Evolutionary conservation across 257 asterid genomes (phyloP).

Genomic region (Scutellaria galericulata): DNA sequence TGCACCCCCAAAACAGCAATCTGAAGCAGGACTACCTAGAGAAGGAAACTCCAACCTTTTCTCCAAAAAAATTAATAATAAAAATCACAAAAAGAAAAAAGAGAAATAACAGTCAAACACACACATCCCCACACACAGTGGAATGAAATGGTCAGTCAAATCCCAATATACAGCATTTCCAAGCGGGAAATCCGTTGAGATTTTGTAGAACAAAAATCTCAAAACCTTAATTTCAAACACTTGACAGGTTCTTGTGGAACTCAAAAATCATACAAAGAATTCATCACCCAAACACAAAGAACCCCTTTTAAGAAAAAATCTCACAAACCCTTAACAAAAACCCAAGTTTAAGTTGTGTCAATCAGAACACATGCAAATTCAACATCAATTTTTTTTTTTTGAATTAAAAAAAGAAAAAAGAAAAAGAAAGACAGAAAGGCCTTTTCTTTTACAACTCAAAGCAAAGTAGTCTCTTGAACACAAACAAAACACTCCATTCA

Average conservation of each 20-base stretch:
- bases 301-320: constrained; percentile 13
- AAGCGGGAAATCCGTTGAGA: not conserved
- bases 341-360: not conserved
- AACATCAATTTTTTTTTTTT: not conserved
- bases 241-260: constrained; percentile 30
- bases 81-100: not conserved
- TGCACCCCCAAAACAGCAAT: constrained; percentile 33
- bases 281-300: not conserved
- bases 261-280: not conserved
- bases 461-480: not conserved
- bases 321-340: not conserved
- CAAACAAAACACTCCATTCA: not conserved
- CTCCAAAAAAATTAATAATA: not conserved
- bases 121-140: not conserved
- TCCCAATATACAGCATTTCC: not conserved
- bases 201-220: not conserved
- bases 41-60: constrained; percentile 28
- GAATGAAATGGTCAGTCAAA: not conserved
- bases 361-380: constrained; percentile 32
- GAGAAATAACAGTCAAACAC: not conserved
- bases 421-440: not conserved
- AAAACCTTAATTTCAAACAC: not conserved
- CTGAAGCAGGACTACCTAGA: constrained; percentile 25
- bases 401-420: not conserved
- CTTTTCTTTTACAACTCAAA: not conserved